Evolutionary conservation across 2,329 filamentous ascomycete species (phyloP).

Genomic region (Immersiporthe knoxdaviesiana): DNA sequence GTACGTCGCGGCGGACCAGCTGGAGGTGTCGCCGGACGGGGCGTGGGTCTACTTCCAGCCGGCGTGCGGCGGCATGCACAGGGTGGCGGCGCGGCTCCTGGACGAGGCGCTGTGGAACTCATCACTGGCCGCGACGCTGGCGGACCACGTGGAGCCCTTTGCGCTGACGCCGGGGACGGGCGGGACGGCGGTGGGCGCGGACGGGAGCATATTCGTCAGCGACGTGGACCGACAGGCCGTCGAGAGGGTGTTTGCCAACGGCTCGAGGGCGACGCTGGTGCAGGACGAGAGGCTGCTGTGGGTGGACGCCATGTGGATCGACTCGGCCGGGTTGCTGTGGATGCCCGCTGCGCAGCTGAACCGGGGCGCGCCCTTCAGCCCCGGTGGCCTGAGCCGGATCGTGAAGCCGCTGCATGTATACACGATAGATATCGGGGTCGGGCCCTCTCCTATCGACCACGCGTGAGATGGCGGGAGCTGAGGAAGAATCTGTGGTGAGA

Average conservation of each 20-base stretch:
- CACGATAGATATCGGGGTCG: slow-evolving; percentile 23
- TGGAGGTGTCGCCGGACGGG: slow-evolving; percentile 27
- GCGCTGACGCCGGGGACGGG: slow-evolving; percentile 26
- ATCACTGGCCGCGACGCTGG: slow-evolving; percentile 19
- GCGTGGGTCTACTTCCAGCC: slow-evolving; percentile 21
- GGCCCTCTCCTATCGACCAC: slow-evolving; percentile 26
- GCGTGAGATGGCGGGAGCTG: background rate
- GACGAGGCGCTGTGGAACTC: slow-evolving; percentile 23
- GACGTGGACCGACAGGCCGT: slow-evolving; percentile 24
- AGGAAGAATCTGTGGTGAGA: too few relatives aligned
- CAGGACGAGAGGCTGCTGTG: slow-evolving; percentile 27
- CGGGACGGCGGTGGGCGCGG: slow-evolving; percentile 25
- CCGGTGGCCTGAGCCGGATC: slow-evolving; percentile 14
- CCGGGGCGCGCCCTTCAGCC: slow-evolving; percentile 17
- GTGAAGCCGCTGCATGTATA: slow-evolving; percentile 24
- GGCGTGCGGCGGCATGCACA: slow-evolving; percentile 23
- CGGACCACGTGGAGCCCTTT: slow-evolving; percentile 16
- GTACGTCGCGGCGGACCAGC: slow-evolving; percentile 24
- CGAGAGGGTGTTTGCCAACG: slow-evolving; percentile 27
- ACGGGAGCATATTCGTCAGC: slow-evolving; percentile 24
- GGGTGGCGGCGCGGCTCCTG: slow-evolving; percentile 18
- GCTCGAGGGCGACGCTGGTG: slow-evolving; percentile 19
- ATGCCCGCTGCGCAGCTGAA: slow-evolving; percentile 26
- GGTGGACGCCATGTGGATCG: slow-evolving; percentile 28
- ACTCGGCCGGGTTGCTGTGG: slow-evolving; percentile 20